phyloP scores from a whole-genome alignment of 2,329 filamentous ascomycete genomes.

The Pezicula radicicola region DNA sequence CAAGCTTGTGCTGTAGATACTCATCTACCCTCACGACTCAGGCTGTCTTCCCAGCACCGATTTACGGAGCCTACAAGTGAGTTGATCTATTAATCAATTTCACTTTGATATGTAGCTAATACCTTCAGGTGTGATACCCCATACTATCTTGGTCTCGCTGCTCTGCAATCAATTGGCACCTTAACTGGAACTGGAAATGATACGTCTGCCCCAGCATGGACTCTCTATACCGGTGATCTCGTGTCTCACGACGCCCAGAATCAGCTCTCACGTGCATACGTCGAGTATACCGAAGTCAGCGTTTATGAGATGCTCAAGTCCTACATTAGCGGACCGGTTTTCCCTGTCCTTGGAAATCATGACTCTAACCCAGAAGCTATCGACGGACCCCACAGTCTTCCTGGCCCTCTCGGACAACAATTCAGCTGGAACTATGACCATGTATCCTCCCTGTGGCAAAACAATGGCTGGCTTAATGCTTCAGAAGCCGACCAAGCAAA shows the following conservation, averaged over 20 bases:
- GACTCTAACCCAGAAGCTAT: constrained; percentile 52
- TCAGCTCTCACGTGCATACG: constrained; percentile 48
- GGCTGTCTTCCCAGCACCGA: constrained; percentile 43
- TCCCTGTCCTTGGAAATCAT: constrained; percentile 54
- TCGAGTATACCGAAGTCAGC: constrained; percentile 49
- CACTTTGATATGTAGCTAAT: neutral
- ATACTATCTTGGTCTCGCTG: constrained; percentile 53
- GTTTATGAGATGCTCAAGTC: constrained; percentile 53
- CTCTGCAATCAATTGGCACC: constrained; percentile 51
- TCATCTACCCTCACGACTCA: constrained; percentile 32
- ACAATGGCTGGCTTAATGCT: constrained; percentile 51
- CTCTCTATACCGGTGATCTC: constrained; percentile 55
- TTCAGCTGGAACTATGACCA: constrained; percentile 58
- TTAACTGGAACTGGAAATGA: constrained; percentile 49
- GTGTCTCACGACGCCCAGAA: constrained; percentile 51
- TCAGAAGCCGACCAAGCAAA: constrained; percentile 42
- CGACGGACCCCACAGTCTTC: constrained; percentile 49
- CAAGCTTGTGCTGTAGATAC: constrained; percentile 48
- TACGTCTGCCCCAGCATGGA: constrained; percentile 44
- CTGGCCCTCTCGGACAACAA: constrained; percentile 49
- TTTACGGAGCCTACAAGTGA: constrained; percentile 48
- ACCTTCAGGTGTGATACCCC: constrained; percentile 48
- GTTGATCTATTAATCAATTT: neutral
- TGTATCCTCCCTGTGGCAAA: constrained; percentile 50
- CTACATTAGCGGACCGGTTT: constrained; percentile 54